Conservation (phyloP, 805 yeast species). For the Metschnikowia kofuensis region DNA sequence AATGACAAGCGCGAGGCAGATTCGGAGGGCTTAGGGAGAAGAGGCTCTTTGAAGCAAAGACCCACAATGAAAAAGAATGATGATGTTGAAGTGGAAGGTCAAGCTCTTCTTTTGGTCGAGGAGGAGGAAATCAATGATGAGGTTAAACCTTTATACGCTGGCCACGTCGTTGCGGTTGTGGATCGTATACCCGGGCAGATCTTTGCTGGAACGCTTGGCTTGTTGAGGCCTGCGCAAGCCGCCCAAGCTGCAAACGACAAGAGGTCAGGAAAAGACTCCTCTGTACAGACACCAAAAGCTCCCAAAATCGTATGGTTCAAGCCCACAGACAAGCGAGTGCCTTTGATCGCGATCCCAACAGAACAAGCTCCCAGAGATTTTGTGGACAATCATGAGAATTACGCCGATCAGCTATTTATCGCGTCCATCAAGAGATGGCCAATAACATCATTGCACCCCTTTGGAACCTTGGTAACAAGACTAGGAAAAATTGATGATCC, state of each 20-base stretch:
- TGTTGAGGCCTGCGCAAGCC: constrained; percentile 93
- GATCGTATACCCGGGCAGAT: constrained; percentile 97
- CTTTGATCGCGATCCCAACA: constrained; percentile 96
- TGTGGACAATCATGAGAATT: constrained; percentile 84
- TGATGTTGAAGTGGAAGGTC: constrained; percentile 98
- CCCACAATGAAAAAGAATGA: constrained; percentile 97
- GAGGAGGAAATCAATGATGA: constrained; percentile 95
- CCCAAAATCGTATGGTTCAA: constrained; percentile 99
- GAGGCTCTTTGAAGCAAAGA: constrained; percentile 89
- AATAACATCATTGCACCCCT: constrained; percentile 96
- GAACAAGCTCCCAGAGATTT: constrained; percentile 97
- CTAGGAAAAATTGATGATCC: constrained; percentile 79
- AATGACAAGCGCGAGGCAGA: constrained; percentile 34
- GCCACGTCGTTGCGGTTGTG: constrained; percentile 96
- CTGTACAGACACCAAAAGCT: constrained; percentile 44
- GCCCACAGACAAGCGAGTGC: constrained; percentile 97
- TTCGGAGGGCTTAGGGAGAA: constrained; percentile 49
- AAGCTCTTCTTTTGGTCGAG: constrained; percentile 83
- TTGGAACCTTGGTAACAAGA: constrained; percentile 87
- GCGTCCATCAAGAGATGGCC: constrained; percentile 99
- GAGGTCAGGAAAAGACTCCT: constrained; percentile 44
- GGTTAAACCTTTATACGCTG: constrained; percentile 90
- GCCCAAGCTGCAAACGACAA: constrained; percentile 71
- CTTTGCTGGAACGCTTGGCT: constrained; percentile 90
- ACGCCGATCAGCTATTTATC: constrained; percentile 78